Base-by-base conservation (phyloP, 2,329 filamentous ascomycete species). In the Drechslera avenae region DNA sequence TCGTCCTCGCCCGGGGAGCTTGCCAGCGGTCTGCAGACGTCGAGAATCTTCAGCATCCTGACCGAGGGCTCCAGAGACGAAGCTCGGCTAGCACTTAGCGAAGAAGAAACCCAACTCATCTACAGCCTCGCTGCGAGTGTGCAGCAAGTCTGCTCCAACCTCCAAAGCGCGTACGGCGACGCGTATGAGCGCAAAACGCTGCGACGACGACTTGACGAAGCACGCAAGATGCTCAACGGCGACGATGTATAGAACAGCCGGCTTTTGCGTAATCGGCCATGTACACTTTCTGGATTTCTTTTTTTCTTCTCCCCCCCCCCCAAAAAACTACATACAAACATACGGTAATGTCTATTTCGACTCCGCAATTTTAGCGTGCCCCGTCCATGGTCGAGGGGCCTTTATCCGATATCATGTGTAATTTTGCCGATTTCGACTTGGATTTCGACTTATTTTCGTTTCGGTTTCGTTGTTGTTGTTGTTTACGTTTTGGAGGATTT, bases 121-220 rank as follows among this genome's bases (percentile, higher is more conserved):
- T 79, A 78, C 50, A 69, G 73, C 17, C 65, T 79, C 28, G 75
- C 85, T 4, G 81, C 84, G 35, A 77, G 78, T 46, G 72, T 86
- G 30, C 75, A 84, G 51, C 74, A 79, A 52, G 79, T 84, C 4
- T 82, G 81, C 46, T 70, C 73, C 31, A 75, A 77, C 49, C 66
- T 85, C 52, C 81, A 83, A 63, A 68, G 68, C 54, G 73, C 67
- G 41, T 54, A 76, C 69, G 44, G 79, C 76, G 48, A 81, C 80
- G 65, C 71, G 31, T 74, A 83, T 54, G 83, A 89, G 60, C 82
- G 81, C 41, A 79, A 86, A 46, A 79, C 87, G 52, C 85, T 89
- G 71, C 80, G 90, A 52, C 79, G 88, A 56, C 81, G 88, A 59
- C 80, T 96, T 42, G 90, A 95, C 59, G 83, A 85, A 44, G 91